phyloP scores from a whole-genome alignment of 805 yeast genomes.

The Ogataea neopini region DNA sequence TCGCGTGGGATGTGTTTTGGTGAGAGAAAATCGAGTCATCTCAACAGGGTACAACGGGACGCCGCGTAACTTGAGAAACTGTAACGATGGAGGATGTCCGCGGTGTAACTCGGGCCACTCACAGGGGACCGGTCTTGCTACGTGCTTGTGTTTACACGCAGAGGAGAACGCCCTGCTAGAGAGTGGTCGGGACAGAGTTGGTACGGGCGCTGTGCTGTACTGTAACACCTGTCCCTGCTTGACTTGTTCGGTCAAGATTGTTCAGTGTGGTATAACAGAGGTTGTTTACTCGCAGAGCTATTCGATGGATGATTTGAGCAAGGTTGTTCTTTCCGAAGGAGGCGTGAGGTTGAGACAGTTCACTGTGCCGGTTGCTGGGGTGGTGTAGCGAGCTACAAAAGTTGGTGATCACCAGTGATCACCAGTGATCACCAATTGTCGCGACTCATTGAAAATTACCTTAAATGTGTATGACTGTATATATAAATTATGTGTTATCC shows the following conservation, averaged over 20 bases:
- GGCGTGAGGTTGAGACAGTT: slow-evolving; percentile 71
- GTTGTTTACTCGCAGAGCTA: slow-evolving; percentile 93
- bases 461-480: too few species aligned
- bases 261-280: slow-evolving; percentile 86
- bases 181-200: slow-evolving; percentile 87
- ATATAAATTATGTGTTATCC: too few species aligned
- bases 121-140: slow-evolving; percentile 64
- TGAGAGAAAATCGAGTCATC: slow-evolving; percentile 78
- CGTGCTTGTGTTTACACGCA: slow-evolving; percentile 94
- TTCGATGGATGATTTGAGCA: slow-evolving; percentile 84
- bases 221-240: slow-evolving; percentile 98
- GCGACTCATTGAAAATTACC: too few species aligned
- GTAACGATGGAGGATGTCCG: slow-evolving; percentile 94
- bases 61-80: slow-evolving; percentile 81
- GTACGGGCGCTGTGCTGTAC: slow-evolving; percentile 64
- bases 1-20: slow-evolving; percentile 94
- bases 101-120: slow-evolving; percentile 77
- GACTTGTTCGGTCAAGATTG: slow-evolving; percentile 93
- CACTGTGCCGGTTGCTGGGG: slow-evolving; percentile 38
- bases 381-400: slow-evolving; percentile 19
- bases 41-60: slow-evolving; percentile 99
- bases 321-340: slow-evolving; percentile 69
- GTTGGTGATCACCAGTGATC: too few species aligned
- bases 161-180: slow-evolving; percentile 96
- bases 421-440: background rate